Base-by-base conservation (phyloP, 225 moss, liverwort and hornwort species). In the Pseudoscleropodium purum region DNA sequence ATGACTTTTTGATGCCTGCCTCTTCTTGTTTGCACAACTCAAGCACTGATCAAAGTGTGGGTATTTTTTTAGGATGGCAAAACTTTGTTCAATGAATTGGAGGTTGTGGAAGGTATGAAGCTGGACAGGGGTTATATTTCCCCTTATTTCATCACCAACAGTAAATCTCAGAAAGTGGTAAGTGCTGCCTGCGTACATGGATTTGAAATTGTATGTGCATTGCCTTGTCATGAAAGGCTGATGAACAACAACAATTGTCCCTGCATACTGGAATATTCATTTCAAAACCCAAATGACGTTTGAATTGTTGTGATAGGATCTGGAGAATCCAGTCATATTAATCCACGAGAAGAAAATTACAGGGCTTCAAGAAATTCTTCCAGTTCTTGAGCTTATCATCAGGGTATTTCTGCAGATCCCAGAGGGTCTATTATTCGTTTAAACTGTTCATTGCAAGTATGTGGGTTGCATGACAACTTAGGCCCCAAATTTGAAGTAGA, bases 281-380 rank as follows among this genome's bases (percentile, higher is more conserved):
- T 81, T 68, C 39, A 34, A 63, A 69, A 5, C 52, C 34, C 27
- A 88, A 75, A 18, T 89, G 67, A 79, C 6, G 51, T 47, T 89
- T 86, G 86, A 51, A 13, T 57, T 78, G 49, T 57, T 90, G 21
- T 65, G 61, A 41, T 87, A 98, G 98, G 97, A 98, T 79, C 88
- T 98, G 76, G 98, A 98, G 89, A 98, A 96, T 67, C 96, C 96
- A 54, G 79, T 96, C 24, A 95, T 97, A 80, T 73, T 97, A 79
- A 96, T 98, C 65, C 94, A 97, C 60, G 96, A 98, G 91, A 98
- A 93, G 93, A 97, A 95, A 86, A 98, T 97, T 54, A 96, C 95
- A 47, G 94, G 97, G 45, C 93, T 97, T 67, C 95, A 95, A 89
- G 92, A 96, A 54, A 96, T 98, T 84, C 91, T 97, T 61, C 96